Evolutionary conservation across 768 basidiomycete species (phyloP), one percentile per base, ranked within the genome.

Genomic region (Lactarius hatsudake): DNA sequence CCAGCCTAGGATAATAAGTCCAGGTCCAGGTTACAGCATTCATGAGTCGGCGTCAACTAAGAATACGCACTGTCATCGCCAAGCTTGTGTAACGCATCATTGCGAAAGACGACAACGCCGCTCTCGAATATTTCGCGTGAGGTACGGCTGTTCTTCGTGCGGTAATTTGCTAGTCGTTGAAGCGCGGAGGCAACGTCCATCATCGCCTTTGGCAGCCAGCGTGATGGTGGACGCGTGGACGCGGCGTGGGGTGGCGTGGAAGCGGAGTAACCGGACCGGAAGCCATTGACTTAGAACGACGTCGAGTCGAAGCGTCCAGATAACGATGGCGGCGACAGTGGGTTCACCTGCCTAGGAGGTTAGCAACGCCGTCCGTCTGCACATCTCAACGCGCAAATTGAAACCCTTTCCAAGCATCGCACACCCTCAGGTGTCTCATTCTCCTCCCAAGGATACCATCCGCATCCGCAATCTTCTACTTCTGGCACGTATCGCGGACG

Each of bases 1-100:
- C 92, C 91, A 94, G 36, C 82, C 94, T 94, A 72, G 54, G 66
- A 40, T 59, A 17, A 13, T 62, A 61, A 53, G 56, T 13, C 43
- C 32, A 7, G n/a, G n/a, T 12, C 43, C 32, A 7, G 30, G 30
- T 7, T 26, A 53, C 26, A 26, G 51, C 26, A 26, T 26, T 51
- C 4, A 53, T 26, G 6, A 34, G n/a, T n/a, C 28, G 30, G 59
- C 20, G 34, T 51, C 57, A 36, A 66, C 15, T n/a, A 23, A 32
- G 48, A 15, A 42, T 4, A 53, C 62, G 43, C 32, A 76, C 76
- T 72, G 58, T 79, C 76, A 38, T 80, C 78, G 8, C 75, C 75
- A 32, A 74, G 72, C 53, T 66, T 74, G 55, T 72, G 71, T 43
- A 75, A 68, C 7, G 68, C 73, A 8, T 75, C 73, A 12, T 69